Conservation (phyloP, 75 land plant genomes). For the Adiantum capillusveneris region DNA sequence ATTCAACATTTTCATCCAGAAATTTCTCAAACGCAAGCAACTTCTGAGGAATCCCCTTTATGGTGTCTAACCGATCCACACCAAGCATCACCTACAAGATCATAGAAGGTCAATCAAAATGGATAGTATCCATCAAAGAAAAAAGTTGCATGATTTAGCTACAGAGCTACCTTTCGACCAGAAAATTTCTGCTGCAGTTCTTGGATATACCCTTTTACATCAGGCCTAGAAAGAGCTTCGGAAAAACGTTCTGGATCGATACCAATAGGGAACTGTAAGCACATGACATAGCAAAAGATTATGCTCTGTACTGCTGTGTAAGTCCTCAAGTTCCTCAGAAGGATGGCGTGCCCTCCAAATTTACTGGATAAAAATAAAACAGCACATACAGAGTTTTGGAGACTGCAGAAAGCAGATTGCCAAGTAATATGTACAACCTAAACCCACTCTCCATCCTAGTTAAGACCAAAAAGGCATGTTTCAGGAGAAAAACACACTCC, state of each 20-base stretch:
- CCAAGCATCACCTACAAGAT: constrained; percentile 85
- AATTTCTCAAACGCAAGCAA: constrained; percentile 97
- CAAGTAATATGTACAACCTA: no score
- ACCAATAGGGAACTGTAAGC: constrained; percentile 89
- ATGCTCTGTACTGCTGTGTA: no score
- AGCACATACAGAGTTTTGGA: no score
- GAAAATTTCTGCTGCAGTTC: constrained; percentile 72
- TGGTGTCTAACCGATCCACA: constrained; percentile 97
- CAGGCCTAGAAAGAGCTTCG: constrained; percentile 63
- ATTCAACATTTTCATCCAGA: constrained; percentile 79
- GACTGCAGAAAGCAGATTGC: no score
- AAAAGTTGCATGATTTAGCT: background rate
- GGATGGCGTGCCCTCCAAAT: no score
- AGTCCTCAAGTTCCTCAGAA: no score
- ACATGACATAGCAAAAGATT: background rate
- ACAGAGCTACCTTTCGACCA: constrained; percentile 67
- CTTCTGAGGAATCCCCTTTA: constrained; percentile 98
- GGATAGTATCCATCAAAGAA: no score
- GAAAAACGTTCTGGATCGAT: constrained; percentile 91
- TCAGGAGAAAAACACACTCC: no score
- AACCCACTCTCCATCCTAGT: no score
- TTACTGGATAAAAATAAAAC: no score
- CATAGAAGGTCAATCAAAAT: no score
- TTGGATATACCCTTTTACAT: constrained; percentile 61
- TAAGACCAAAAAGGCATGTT: no score